phyloP scores from a whole-genome alignment of 129 eudicot species.

The Helianthus annuus region HanXRQr2.0-SUNRISE NC_035442.2:160128169-160128668 shows the following conservation, averaged over 20 bases:
- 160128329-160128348: no score
- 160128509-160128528: conserved; percentile 13
- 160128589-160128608: background rate
- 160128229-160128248: no score
- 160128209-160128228: no score
- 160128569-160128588: conserved; percentile 2
- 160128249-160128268: background rate
- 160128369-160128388: background rate
- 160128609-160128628: conserved; percentile 48
- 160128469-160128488: conserved; percentile 4
- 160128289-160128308: no score
- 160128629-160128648: conserved; percentile 87
- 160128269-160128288: no score
- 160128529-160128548: conserved; percentile 30
- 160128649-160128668: conserved; percentile 77
- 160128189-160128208: no score
- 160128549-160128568: conserved; percentile 32
- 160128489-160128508: conserved; percentile 20
- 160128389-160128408: background rate
- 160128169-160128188: no score
- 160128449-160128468: conserved; percentile 7
- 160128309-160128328: background rate
- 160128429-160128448: background rate
- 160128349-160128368: background rate
- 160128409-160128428: background rate